Percentiles rank a stretch among this genome's conserved stretches.
phyloP scores from a whole-genome alignment of 805 yeast genomes.

The Starmerella potacharoeniae region DNA sequence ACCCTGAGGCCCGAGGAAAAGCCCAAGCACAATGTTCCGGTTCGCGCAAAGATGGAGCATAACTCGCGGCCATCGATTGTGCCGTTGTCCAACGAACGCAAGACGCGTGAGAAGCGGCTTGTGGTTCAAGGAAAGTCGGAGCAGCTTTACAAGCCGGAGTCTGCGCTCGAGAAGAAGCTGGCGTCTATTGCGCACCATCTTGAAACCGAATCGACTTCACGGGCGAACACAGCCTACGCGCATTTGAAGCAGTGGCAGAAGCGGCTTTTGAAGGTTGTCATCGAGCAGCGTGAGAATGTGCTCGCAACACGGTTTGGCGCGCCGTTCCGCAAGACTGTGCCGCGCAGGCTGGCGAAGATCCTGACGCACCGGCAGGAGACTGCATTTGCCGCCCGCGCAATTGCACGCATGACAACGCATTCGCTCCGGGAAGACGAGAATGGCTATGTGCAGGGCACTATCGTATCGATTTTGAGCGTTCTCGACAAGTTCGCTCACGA shows the following conservation, averaged over 20 bases:
- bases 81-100: neutral
- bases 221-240: constrained; percentile 4
- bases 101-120: neutral
- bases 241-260: neutral
- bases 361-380: constrained; percentile 25
- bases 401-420: constrained; percentile 26
- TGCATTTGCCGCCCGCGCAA: constrained; percentile 25
- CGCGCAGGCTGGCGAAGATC: constrained; percentile 21
- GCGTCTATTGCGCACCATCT: neutral
- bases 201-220: constrained; percentile 1
- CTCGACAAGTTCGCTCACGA: constrained; percentile 23
- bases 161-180: constrained; percentile 13
- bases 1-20: neutral
- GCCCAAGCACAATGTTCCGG: neutral
- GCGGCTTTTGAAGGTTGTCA: neutral
- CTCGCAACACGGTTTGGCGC: constrained; percentile 24
- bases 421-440: constrained; percentile 31
- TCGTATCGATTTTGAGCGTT: constrained; percentile 26
- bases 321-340: constrained; percentile 29
- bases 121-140: neutral
- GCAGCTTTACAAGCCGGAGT: constrained; percentile 10
- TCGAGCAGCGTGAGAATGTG: constrained; percentile 7
- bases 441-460: constrained; percentile 34
- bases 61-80: neutral
- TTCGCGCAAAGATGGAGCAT: neutral